Percentiles rank a stretch among this genome's conserved stretches.
These are phyloP conservation scores for Aspergillus ruber DNA, from an alignment of 2,329 filamentous ascomycete species.

Conservation along the genomic window DNA sequence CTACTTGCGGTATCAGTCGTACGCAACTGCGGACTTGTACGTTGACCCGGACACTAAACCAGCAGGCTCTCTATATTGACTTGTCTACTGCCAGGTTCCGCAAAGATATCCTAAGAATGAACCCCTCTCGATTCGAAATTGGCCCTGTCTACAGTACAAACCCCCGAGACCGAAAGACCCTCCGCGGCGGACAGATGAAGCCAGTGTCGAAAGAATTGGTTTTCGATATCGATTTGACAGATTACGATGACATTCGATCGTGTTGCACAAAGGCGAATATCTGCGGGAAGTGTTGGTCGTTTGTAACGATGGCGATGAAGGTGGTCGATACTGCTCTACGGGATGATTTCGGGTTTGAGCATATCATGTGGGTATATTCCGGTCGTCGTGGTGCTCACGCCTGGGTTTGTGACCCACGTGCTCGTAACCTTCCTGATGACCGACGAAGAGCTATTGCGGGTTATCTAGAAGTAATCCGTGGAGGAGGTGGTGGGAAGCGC, in stretches of 20 bases:
- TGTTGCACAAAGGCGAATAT: constrained; percentile 93
- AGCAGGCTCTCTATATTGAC: not conserved
- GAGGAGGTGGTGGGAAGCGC: constrained; percentile 76
- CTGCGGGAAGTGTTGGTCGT: constrained; percentile 89
- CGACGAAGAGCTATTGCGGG: constrained; percentile 78
- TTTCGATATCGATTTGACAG: constrained; percentile 98
- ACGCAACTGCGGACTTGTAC: constrained; percentile 58
- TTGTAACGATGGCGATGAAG: constrained; percentile 96
- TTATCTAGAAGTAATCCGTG: constrained; percentile 85
- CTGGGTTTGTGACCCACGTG: constrained; percentile 91
- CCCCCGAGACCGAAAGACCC: constrained; percentile 82
- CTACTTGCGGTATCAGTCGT: constrained; percentile 87
- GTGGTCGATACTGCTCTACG: constrained; percentile 79
- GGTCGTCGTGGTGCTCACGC: constrained; percentile 94
- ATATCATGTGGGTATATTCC: constrained; percentile 98
- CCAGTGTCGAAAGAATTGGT: constrained; percentile 90
- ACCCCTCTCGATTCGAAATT: constrained; percentile 94
- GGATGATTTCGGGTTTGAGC: constrained; percentile 93
- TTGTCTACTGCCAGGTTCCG: constrained; percentile 55
- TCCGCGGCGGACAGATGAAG: constrained; percentile 72
- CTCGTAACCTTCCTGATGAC: constrained; percentile 75
- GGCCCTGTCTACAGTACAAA: constrained; percentile 95
- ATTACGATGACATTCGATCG: constrained; percentile 94
- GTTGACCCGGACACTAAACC: constrained; percentile 14
- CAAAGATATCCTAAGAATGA: constrained; percentile 81